These are phyloP conservation scores for Diaporthe sp. DNA, from an alignment of 2,329 filamentous ascomycete species.

Conservation along the genomic window DNA sequence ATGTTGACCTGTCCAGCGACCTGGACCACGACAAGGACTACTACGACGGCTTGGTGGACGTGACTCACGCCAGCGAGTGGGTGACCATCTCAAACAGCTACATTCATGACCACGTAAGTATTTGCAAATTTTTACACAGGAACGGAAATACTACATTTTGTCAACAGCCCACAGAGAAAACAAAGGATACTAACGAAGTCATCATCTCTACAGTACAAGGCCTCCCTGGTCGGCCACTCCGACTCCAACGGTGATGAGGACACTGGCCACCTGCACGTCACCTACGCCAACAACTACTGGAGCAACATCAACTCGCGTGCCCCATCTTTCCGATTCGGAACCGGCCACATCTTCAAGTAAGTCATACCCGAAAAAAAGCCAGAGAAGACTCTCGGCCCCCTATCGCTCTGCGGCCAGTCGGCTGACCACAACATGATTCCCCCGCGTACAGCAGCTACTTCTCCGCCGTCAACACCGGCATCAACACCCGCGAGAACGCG, in stretches of 20 bases:
- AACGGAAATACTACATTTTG: not conserved
- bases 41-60: slow-evolving; percentile 77
- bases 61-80: slow-evolving; percentile 74
- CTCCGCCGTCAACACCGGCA: slow-evolving; percentile 57
- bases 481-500: slow-evolving; percentile 70
- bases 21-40: slow-evolving; percentile 74
- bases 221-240: slow-evolving; percentile 72
- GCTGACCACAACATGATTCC: not conserved
- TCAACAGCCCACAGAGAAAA: not conserved
- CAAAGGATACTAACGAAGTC: not conserved
- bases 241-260: slow-evolving; percentile 72
- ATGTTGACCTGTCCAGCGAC: slow-evolving; percentile 75
- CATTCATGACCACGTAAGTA: slow-evolving; percentile 61
- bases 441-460: slow-evolving; percentile 56
- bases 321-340: slow-evolving; percentile 76
- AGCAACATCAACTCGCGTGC: slow-evolving; percentile 74
- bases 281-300: slow-evolving; percentile 76
- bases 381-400: not conserved
- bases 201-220: slow-evolving; percentile 58
- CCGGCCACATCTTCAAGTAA: slow-evolving; percentile 64
- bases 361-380: not conserved
- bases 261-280: slow-evolving; percentile 72
- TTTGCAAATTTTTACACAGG: too few species aligned
- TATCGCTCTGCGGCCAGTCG: not conserved
- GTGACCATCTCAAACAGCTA: slow-evolving; percentile 64